Base-by-base conservation (phyloP, 2,329 filamentous ascomycete species). In the Cercospora sesami region DNA sequence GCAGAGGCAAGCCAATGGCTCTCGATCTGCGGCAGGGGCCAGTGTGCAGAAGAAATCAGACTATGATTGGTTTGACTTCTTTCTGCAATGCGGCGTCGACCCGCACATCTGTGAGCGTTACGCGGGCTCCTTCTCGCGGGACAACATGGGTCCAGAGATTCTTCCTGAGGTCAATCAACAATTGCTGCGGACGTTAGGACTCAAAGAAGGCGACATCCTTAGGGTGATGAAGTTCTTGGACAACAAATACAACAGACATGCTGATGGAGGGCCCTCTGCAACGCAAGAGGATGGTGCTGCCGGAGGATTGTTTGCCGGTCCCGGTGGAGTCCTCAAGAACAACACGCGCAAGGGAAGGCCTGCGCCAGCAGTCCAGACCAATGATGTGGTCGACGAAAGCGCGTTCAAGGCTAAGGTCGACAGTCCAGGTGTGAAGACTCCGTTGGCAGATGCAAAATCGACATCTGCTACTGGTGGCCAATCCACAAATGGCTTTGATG, bases 41-140 rank as follows among this genome's bases (percentile, higher is more conserved):
- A 86, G 86, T 1, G 82, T 93, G 33, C 85, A 90, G 72, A 83
- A 85, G 75, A 90, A 89, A 79, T 85, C 91, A 0, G 90, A 95
- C 59, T 96, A 98, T 78, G 95, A 99, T 79, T 99, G 95, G 95
- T 99, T 99, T 76, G 93, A 97, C 78, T 98, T 99, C 82, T 99
- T 99, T 84, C 83, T 99, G 48, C 89, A 90, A 71, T 96, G 93
- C 78, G 94, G 96, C 58, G 93, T 98, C 74, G 91, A 93, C 55
- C 92, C 94, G 60, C 92, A 96, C 67, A 89, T 97, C 57, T 99
- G 95, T 80, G 94, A 98, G 80, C 88, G 95, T 64, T 99, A 99
- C 77, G 90, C 94, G 1, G 91, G 93, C 76, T 92, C 93, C 2
- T 99, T 99, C 77, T 80, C 87, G 59, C 90, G 90, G 76, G 95